Percentiles rank a stretch among this genome's conserved stretches.
Evolutionary conservation across 768 basidiomycete genomes (phyloP).

Genomic region (Boletellus ananas): DNA sequence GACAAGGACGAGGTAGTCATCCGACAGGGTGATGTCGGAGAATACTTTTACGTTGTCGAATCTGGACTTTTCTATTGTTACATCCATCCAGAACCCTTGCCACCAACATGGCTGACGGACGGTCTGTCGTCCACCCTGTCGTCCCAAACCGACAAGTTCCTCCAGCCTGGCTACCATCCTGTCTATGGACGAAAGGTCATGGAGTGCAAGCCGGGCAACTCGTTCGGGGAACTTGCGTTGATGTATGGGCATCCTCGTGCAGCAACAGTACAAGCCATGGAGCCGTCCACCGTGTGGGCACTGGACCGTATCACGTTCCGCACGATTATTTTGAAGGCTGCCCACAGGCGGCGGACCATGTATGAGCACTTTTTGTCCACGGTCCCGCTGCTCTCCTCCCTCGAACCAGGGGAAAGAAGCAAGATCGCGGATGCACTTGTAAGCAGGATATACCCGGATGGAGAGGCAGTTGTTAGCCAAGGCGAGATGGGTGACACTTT

Average conservation of each 20-base stretch:
- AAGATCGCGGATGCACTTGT: constrained; percentile 96
- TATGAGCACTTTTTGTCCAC: constrained; percentile 95
- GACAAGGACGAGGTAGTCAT: constrained; percentile 83
- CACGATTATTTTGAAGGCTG: constrained; percentile 92
- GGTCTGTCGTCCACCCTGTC: constrained; percentile 35
- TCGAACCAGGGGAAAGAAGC: constrained; percentile 85
- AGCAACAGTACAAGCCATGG: constrained; percentile 86
- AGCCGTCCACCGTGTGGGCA: constrained; percentile 85
- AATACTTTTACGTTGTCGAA: constrained; percentile 97
- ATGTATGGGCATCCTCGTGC: constrained; percentile 98
- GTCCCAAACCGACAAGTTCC: constrained; percentile 49
- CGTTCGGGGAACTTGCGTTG: constrained; percentile 93
- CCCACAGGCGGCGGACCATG: constrained; percentile 87
- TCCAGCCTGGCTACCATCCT: constrained; percentile 63
- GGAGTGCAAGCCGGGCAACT: constrained; percentile 78
- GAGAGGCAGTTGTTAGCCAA: constrained; percentile 83
- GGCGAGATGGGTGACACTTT: constrained; percentile 97
- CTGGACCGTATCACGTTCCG: constrained; percentile 98
- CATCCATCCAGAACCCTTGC: constrained; percentile 63
- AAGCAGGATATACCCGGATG: constrained; percentile 76
- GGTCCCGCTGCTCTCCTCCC: constrained; percentile 80
- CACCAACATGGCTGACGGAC: constrained; percentile 54
- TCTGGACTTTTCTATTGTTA: constrained; percentile 82
- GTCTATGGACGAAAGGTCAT: constrained; percentile 79
- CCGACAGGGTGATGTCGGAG: constrained; percentile 93